These are phyloP conservation scores for Agaricus blazei DNA, from an alignment of 768 basidiomycete species.

Conservation along the genomic window DNA sequence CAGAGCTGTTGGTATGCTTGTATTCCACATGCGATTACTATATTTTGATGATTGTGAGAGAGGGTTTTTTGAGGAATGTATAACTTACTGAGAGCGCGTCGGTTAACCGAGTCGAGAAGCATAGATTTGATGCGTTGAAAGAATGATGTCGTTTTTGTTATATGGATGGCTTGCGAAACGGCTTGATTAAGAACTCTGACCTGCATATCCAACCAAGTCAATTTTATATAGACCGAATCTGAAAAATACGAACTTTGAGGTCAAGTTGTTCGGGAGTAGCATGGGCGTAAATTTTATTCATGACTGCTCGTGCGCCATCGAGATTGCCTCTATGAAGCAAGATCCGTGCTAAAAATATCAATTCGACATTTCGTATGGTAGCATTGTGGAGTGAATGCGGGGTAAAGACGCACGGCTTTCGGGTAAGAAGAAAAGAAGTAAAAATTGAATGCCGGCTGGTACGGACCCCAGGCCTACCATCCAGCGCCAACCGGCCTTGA, in stretches of 20 bases:
- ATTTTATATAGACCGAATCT: neutral
- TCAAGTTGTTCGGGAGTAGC: conserved; percentile 63
- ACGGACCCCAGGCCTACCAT: conserved; percentile 77
- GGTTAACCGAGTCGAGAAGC: conserved; percentile 50
- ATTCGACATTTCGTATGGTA: neutral
- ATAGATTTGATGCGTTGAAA: conserved; percentile 50
- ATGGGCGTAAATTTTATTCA: conserved; percentile 64
- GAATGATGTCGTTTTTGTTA: conserved; percentile 59
- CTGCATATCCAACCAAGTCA: conserved; percentile 19
- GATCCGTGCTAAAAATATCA: conserved; percentile 40
- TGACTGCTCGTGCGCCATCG: conserved; percentile 45
- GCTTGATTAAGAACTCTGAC: conserved; percentile 54
- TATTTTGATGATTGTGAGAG: neutral
- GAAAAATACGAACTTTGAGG: conserved; percentile 41
- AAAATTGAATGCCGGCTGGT: conserved; percentile 60
- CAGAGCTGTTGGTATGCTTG: conserved; percentile 83
- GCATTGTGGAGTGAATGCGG: neutral
- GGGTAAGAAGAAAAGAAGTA: conserved; percentile 60
- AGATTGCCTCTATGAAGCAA: conserved; percentile 52
- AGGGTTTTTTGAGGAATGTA: neutral
- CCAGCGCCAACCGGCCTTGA: conserved; percentile 71
- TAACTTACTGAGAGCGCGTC: conserved; percentile 61
- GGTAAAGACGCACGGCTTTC: conserved; percentile 62
- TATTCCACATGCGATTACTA: conserved; percentile 74
- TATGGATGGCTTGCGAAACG: conserved; percentile 57